phyloP scores from a whole-genome alignment of 257 asterid species.

The Solanum peruvianum region DNA sequence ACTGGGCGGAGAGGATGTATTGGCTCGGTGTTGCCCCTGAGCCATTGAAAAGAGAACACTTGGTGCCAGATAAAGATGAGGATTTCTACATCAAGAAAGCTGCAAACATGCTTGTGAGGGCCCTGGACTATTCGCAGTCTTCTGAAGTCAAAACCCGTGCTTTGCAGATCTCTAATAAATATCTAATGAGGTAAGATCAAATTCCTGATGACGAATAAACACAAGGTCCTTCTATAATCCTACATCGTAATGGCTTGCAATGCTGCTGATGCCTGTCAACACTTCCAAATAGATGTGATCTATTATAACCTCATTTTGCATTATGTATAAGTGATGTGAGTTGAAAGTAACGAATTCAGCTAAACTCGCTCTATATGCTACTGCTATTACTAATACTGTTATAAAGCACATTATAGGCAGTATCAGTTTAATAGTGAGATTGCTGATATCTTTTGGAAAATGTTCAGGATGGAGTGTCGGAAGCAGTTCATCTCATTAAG shows the following conservation, averaged over 20 bases:
- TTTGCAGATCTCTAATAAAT: constrained; percentile 36
- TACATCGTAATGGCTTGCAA: neutral
- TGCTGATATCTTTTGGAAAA: neutral
- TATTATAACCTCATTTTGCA: neutral
- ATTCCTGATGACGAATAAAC: neutral
- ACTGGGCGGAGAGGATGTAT: constrained; percentile 98
- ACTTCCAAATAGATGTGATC: neutral
- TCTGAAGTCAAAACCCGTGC: constrained; percentile 45
- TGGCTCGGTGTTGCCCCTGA: constrained; percentile 96
- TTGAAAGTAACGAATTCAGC: neutral
- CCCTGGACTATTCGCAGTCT: constrained; percentile 39
- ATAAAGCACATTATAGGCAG: neutral
- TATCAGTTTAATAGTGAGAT: neutral
- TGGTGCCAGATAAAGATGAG: constrained; percentile 54
- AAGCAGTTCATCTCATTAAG: constrained; percentile 51
- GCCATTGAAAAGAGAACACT: constrained; percentile 43
- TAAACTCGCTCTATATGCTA: neutral
- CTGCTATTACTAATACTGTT: neutral
- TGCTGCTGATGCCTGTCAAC: no score
- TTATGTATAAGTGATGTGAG: neutral
- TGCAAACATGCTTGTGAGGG: constrained; percentile 37
- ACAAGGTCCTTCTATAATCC: neutral
- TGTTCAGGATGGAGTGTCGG: constrained; percentile 69
- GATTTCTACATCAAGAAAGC: constrained; percentile 34
- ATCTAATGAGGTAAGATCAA: constrained; percentile 54